Evolutionary conservation across 768 basidiomycete genomes (phyloP).

Genomic region (Mycena alexandri): DNA sequence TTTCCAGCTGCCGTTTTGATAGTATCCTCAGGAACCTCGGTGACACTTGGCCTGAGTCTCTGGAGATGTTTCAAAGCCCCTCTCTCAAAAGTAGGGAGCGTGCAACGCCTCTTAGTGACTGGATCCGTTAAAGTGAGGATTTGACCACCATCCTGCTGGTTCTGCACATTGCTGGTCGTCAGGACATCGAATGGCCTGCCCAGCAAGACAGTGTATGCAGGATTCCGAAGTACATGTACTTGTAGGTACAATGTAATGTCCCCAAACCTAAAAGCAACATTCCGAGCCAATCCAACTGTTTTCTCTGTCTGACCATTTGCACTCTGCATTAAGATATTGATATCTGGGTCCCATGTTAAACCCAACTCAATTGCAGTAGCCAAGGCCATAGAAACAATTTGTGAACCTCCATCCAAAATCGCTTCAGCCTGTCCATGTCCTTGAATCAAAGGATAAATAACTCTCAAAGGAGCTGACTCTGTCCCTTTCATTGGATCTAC

Average conservation of each 20-base stretch:
- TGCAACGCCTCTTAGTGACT: too few species aligned
- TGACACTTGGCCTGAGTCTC: too few species aligned
- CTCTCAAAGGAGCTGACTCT: too few species aligned
- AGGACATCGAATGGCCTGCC: neutral
- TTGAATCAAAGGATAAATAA: too few species aligned
- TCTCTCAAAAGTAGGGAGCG: too few species aligned
- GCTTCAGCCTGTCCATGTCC: too few species aligned
- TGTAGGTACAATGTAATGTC: neutral
- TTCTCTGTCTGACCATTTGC: neutral
- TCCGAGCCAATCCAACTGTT: neutral
- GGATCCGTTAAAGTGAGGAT: too few species aligned
- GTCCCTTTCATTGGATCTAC: too few species aligned
- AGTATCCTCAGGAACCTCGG: too few species aligned
- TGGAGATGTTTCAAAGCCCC: too few species aligned
- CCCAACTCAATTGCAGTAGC: neutral
- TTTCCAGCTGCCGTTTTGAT: neutral
- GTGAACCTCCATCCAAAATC: neutral
- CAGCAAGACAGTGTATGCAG: neutral
- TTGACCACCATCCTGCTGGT: neutral
- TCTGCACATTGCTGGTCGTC: neutral
- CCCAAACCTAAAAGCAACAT: neutral
- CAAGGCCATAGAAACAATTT: neutral
- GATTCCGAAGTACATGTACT: neutral
- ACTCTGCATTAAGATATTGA: neutral
- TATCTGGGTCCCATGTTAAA: neutral